Evolutionary conservation across 768 basidiomycete species (phyloP).

Genomic region (Mycena metata): DNA sequence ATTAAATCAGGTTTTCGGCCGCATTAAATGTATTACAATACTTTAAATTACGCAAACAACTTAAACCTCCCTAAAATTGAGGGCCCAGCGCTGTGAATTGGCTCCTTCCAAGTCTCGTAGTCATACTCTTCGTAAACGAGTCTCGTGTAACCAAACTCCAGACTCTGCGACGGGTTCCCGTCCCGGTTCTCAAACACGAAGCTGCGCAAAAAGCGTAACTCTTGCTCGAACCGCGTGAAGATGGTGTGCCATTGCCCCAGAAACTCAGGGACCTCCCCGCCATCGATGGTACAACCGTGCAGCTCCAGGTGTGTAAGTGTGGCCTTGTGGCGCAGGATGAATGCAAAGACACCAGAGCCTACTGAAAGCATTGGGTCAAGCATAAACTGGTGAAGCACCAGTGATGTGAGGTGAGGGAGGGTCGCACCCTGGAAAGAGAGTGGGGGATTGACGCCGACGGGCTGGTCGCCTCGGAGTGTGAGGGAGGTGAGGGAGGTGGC

Average conservation of each 20-base stretch:
- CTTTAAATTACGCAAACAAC: too few relatives aligned
- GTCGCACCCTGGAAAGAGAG: background rate
- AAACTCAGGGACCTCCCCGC: slow-evolving; percentile 7
- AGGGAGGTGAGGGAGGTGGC: slow-evolving; percentile 7
- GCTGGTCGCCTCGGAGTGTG: slow-evolving; percentile 17
- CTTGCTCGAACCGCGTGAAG: slow-evolving; percentile 4
- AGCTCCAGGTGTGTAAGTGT: slow-evolving; percentile 27
- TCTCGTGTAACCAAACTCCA: slow-evolving; percentile 9
- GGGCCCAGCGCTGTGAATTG: too few relatives aligned
- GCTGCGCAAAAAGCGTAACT: background rate
- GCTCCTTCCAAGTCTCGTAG: background rate
- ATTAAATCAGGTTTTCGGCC: too few relatives aligned
- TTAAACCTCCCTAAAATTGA: too few relatives aligned
- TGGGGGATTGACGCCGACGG: slow-evolving; percentile 1
- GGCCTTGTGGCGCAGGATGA: slow-evolving; percentile 25
- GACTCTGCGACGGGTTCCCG: background rate
- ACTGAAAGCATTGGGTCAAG: background rate
- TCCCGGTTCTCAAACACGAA: slow-evolving; percentile 15
- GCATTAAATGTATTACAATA: too few relatives aligned
- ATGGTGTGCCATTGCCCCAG: slow-evolving; percentile 24
- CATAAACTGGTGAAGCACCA: slow-evolving; percentile 14
- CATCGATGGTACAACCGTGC: slow-evolving; percentile 10
- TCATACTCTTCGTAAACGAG: background rate
- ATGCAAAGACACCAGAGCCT: slow-evolving; percentile 1
- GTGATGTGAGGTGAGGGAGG: slow-evolving; percentile 10